phyloP scores from a whole-genome alignment of 2,329 filamentous ascomycete genomes.

The Xylariaceae sp. region DNA sequence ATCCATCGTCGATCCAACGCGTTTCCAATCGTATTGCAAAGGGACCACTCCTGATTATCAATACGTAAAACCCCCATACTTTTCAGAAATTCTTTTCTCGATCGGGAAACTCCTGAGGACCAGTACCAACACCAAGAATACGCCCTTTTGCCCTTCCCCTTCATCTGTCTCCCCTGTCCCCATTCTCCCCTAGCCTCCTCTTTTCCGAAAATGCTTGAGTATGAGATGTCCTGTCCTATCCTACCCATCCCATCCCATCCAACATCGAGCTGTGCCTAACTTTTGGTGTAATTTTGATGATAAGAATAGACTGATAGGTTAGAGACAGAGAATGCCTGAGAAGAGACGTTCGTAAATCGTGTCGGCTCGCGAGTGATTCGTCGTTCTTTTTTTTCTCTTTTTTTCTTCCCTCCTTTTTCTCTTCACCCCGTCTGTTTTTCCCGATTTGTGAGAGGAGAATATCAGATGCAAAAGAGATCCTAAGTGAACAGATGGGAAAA shows the following conservation, averaged over 20 bases:
- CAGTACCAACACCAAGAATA: background rate
- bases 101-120: too few species aligned
- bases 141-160: background rate
- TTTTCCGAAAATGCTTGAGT: constrained; percentile 1
- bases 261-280: background rate
- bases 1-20: too few species aligned
- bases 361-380: background rate
- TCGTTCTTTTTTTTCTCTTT: background rate
- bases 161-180: background rate
- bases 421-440: background rate
- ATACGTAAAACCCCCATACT: constrained; percentile 7
- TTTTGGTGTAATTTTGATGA: background rate
- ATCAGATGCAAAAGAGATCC: background rate
- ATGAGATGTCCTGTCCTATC: background rate
- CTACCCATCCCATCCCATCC: background rate
- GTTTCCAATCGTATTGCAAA: background rate
- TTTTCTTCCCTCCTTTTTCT: background rate
- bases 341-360: background rate
- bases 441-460: background rate
- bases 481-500: background rate
- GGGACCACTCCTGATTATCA: constrained; percentile 1
- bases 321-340: background rate
- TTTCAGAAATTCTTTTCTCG: background rate
- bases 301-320: background rate
- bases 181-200: background rate